A percentile compares a stretch with the other conserved stretches of the same genome.
These are phyloP conservation scores for Kuraishia capsulata DNA, from an alignment of 805 yeast species.

Conservation along the genomic window DNA sequence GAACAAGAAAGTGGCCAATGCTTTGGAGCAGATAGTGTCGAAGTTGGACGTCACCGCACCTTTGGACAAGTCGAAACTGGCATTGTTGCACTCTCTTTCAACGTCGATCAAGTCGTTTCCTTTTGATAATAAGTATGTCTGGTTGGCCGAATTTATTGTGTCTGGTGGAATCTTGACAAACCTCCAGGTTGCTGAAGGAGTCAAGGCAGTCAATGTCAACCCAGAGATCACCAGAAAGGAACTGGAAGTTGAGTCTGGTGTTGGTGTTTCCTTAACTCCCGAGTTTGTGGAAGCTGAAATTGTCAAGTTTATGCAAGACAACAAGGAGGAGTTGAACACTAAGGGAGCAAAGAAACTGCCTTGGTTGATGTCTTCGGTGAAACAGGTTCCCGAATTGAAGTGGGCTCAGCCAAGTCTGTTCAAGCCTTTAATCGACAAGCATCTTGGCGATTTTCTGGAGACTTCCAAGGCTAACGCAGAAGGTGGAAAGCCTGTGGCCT, in stretches of 20 bases:
- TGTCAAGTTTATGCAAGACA: conserved; percentile 44
- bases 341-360: conserved; percentile 80
- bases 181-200: conserved; percentile 74
- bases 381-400: conserved; percentile 64
- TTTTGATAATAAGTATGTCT: not conserved
- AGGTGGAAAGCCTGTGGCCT: conserved; percentile 56
- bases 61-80: conserved; percentile 50
- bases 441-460: conserved; percentile 62
- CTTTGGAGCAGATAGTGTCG: conserved; percentile 51
- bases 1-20: conserved; percentile 73
- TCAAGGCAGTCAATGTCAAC: conserved; percentile 55
- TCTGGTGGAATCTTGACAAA: conserved; percentile 56
- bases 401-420: conserved; percentile 89
- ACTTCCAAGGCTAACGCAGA: conserved; percentile 86
- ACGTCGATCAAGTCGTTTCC: conserved; percentile 57
- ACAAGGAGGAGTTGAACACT: conserved; percentile 50
- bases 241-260: conserved; percentile 66
- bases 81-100: conserved; percentile 73
- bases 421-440: conserved; percentile 80
- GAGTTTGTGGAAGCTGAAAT: conserved; percentile 57
- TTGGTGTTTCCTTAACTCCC: conserved; percentile 64
- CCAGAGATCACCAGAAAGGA: conserved; percentile 39
- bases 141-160: conserved; percentile 25
- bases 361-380: conserved; percentile 64
- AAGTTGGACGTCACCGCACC: conserved; percentile 23